These are phyloP conservation scores for Botrytis fabae DNA, from an alignment of 2,329 filamentous ascomycete genomes.

Conservation along the genomic window DNA sequence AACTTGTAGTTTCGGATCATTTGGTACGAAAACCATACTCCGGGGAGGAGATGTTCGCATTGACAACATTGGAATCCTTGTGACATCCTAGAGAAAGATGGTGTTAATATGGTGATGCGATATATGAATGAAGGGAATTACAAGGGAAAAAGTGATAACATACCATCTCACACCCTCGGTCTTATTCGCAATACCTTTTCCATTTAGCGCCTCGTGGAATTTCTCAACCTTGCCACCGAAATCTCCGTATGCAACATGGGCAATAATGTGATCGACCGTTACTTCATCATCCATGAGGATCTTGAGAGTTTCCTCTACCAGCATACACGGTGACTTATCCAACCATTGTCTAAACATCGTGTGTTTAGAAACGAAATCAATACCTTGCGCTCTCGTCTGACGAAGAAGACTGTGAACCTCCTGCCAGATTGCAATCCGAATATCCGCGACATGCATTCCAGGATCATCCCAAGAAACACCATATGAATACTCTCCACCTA, in stretches of 20 bases:
- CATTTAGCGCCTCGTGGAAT: not conserved
- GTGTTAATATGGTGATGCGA: not conserved
- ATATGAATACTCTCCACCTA: constrained; percentile 27
- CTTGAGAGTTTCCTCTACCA: constrained; percentile 30
- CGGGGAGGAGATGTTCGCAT: constrained; percentile 25
- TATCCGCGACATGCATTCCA: constrained; percentile 22
- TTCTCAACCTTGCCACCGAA: constrained; percentile 7
- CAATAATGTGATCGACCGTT: constrained; percentile 22
- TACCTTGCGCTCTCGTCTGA: constrained; percentile 28
- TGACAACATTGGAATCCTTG: constrained; percentile 19
- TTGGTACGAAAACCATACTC: constrained; percentile 31
- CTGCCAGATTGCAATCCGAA: constrained; percentile 33
- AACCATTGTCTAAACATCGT: constrained; percentile 36
- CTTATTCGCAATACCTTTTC: not conserved
- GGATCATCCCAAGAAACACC: constrained; percentile 38
- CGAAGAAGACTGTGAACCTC: constrained; percentile 28
- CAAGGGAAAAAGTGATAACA: not conserved
- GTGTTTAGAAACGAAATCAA: constrained; percentile 28
- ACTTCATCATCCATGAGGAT: constrained; percentile 20
- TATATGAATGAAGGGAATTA: not conserved
- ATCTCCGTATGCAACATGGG: constrained; percentile 28
- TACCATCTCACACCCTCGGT: constrained; percentile 29
- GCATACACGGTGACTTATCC: constrained; percentile 32
- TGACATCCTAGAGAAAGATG: constrained; percentile 17
- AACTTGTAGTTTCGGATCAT: constrained; percentile 8